Base-by-base conservation (phyloP, 1,284 basidiomycete species). In the Ganoderma sinense region DNA sequence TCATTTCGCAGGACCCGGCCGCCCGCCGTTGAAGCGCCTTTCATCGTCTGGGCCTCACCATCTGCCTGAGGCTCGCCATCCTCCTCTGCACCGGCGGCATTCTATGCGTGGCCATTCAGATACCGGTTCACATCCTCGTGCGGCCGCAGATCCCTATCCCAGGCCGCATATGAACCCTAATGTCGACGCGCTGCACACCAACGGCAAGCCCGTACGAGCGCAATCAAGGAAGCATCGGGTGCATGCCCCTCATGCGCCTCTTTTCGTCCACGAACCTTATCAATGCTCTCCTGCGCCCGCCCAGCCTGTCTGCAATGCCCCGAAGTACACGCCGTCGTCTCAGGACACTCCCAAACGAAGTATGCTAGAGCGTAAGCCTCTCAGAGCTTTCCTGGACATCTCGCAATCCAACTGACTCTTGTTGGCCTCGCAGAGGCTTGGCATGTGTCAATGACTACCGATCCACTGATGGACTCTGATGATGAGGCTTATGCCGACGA, bases 401-500 rank as follows among this genome's bases (percentile, higher is more conserved):
- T 6, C 20, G 18, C 43, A 14, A 26, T 4, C 16, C 33, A n/a
- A 55, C 62, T 66, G 40, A 69, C 31, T 11, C 14, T 55, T 41
- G 39, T 58, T 40, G 16, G 71, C 64, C 65, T 45, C 73, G 36
- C 76, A 91, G 89, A 91, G 75, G 86, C 87, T 20, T 91, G 86
- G 86, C 84, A 89, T 73, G 81, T 85, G 61, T 82, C 88, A 67
- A 84, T 81, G 64, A 85, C 82, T 58, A 85, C 83, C 64, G 88
- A 88, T 73, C 84, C 87, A 23, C 79, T 88, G 41, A 75, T 82
- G 58, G 88, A 88, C 74, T 89, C 86, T 29, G 90, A 91, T 73
- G 87, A 88, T 55, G 87, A 90, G 71, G 86, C 88, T 73, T 76
- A 78, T 36, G 81, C 79, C 68, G 90, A 93, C 76, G 87, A 89